Percentiles rank a stretch among this genome's conserved stretches.
Evolutionary conservation across 2,329 filamentous ascomycete genomes (phyloP).

Genomic region (Epichloe baconii): DNA sequence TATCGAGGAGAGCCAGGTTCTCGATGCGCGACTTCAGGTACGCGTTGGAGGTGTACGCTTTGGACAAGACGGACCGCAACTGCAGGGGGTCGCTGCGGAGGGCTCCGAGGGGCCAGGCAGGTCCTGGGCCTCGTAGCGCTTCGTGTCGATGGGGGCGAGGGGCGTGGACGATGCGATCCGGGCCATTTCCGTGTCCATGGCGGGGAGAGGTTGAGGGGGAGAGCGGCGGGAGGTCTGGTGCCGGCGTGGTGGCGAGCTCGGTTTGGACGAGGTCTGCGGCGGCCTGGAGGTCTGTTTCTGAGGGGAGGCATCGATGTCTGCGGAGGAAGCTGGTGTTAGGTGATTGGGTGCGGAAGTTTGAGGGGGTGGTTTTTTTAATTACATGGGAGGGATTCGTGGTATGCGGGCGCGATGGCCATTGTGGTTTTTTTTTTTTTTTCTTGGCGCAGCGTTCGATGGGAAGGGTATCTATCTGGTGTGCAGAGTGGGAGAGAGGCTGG

Average conservation of each 20-base stretch:
- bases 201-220: not conserved
- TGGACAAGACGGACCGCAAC: slow-evolving; percentile 51
- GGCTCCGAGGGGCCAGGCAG: slow-evolving; percentile 18
- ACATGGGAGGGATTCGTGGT: slow-evolving; percentile 76
- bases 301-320: slow-evolving; percentile 71
- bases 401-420: slow-evolving; percentile 21
- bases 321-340: too few species aligned
- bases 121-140: slow-evolving; percentile 70
- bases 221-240: not conserved
- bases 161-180: slow-evolving; percentile 39
- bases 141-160: slow-evolving; percentile 52
- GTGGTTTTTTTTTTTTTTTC: not conserved
- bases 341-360: too few species aligned
- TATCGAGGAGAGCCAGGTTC: slow-evolving; percentile 61
- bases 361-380: slow-evolving; percentile 10
- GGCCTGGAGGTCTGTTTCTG: slow-evolving; percentile 45
- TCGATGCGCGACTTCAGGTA: slow-evolving; percentile 38
- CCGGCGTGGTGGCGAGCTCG: slow-evolving; percentile 30
- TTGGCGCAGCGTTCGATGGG: not conserved
- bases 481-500: too few species aligned
- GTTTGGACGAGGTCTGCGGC: slow-evolving; percentile 57
- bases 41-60: slow-evolving; percentile 34
- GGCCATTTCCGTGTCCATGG: not conserved
- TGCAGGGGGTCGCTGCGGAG: slow-evolving; percentile 35
- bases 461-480: not conserved